Evolutionary conservation across 1,139 yeast species (phyloP), one percentile per base, ranked within the genome.

Genomic region (Kodamaea alishanica): DNA sequence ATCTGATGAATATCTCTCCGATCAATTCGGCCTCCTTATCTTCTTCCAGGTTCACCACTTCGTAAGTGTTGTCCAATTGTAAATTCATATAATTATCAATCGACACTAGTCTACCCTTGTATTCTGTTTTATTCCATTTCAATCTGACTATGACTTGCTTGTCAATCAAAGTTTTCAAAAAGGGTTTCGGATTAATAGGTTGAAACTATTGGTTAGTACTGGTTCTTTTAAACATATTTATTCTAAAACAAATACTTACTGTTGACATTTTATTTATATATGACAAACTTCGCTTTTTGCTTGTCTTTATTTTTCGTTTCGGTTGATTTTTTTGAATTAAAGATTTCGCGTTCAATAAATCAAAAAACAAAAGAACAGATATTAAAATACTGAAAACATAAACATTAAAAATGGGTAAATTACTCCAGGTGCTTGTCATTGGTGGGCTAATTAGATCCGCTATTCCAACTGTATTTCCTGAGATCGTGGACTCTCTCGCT

Each of bases 11-110:
- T 24, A 94, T 70, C 54, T 90, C 96, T 4, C 95, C 95, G 8
- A 87, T 70, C 25, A 63, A 54, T 32, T 87, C 89, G 41, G 80
- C 77, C 52, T 43, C 65, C 25, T 39, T 36, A 66, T 41, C 48
- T 8, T 49, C 55, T 2, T 55, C 61, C 10, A 73, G 81, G 34
- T 67, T 68, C 7, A 79, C 67, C 35, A 70, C 66, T 59, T 89
- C 96, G 38, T 69, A 75, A 1, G 95, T 83, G 27, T 81, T 76
- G 30, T 77, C 81, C 30, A 92, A 67, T 56, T 88, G 90, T 29
- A 92, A 52, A 55, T 92, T 94, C 92, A 94, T 92, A 64, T 92
- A 94, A 51, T 88, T 87, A 58, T 92, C 99, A 24, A 88, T 84
- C 1, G 96, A 81, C 10, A 81, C 65, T 35, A 92, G 72, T n/a